A percentile compares a stretch with the other conserved stretches of the same genome.
Conservation (phyloP, 371 early-diverging fungal species). For the Mortierella sp. region DNA sequence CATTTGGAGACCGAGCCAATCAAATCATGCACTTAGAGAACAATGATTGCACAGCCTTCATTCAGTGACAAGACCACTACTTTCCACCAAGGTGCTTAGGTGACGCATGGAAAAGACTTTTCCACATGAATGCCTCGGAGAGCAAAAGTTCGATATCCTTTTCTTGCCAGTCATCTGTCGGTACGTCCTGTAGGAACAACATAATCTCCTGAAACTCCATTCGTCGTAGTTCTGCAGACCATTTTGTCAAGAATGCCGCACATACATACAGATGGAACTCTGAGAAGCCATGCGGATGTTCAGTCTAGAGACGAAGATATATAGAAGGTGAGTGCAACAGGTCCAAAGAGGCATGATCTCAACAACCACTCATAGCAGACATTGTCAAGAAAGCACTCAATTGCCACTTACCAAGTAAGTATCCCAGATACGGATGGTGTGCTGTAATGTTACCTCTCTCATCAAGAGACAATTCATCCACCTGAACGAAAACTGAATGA, state of each 20-base stretch:
- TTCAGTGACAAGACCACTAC: too few species aligned
- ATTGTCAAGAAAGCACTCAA: background rate
- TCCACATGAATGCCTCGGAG: slow-evolving; percentile 96
- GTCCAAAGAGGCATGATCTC: background rate
- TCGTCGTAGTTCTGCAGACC: slow-evolving; percentile 84
- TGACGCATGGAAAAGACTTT: slow-evolving; percentile 90
- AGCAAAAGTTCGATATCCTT: slow-evolving; percentile 93
- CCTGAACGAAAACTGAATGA: slow-evolving; percentile 98
- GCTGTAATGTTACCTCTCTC: slow-evolving; percentile 90
- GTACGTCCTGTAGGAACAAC: slow-evolving; percentile 92
- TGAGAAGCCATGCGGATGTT: slow-evolving; percentile 91
- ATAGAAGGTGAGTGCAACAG: background rate
- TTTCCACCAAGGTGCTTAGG: slow-evolving; percentile 70
- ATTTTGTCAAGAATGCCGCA: slow-evolving; percentile 95
- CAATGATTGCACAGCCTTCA: too few species aligned
- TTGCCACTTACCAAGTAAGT: slow-evolving; percentile 80
- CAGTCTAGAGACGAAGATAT: slow-evolving; percentile 63
- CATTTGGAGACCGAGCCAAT: too few species aligned
- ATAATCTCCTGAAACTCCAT: slow-evolving; percentile 96
- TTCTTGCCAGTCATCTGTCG: slow-evolving; percentile 89
- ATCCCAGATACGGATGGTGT: slow-evolving; percentile 98
- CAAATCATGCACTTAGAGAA: too few species aligned
- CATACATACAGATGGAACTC: slow-evolving; percentile 98
- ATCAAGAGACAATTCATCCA: slow-evolving; percentile 99
- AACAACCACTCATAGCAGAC: too few species aligned